Conservation (phyloP, 75 land plant species). For the Selaginella tamariscina region DNA sequence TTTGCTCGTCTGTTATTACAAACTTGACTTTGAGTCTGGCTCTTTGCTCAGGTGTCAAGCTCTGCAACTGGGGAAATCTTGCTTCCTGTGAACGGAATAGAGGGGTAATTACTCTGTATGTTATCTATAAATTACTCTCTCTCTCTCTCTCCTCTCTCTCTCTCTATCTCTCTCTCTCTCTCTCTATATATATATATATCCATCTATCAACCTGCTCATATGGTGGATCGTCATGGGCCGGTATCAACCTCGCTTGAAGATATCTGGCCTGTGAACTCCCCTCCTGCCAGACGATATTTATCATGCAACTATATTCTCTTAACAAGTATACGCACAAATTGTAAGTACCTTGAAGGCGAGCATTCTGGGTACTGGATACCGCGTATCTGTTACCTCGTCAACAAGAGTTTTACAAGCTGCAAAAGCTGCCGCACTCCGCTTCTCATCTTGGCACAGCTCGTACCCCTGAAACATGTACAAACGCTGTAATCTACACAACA, state of each 20-base stretch:
- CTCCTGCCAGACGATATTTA: conserved; percentile 42
- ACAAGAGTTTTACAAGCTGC: conserved; percentile 93
- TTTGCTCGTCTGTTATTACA: conserved; percentile 73
- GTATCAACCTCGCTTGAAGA: conserved; percentile 82
- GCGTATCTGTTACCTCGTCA: conserved; percentile 76
- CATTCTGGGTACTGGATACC: conserved; percentile 93
- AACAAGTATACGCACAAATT: background rate
- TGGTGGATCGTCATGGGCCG: conserved; percentile 96
- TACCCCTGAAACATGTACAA: conserved; percentile 44
- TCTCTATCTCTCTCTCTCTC: no score
- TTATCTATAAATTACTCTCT: background rate
- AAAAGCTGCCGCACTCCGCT: conserved; percentile 68
- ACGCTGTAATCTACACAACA: background rate
- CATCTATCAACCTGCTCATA: conserved; percentile 71
- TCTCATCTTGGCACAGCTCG: conserved; percentile 81
- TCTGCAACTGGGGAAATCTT: conserved; percentile 83
- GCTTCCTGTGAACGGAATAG: conserved; percentile 53
- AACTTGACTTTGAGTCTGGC: conserved; percentile 72
- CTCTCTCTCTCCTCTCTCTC: background rate
- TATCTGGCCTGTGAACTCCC: conserved; percentile 98
- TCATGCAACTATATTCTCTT: no score
- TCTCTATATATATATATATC: no score
- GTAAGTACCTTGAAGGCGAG: conserved; percentile 74
- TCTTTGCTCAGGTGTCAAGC: conserved; percentile 59
- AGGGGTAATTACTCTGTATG: background rate